Evolutionary conservation across 2,329 filamentous ascomycete species (phyloP).

Genomic region (Calonectria pseudoturangicola): DNA sequence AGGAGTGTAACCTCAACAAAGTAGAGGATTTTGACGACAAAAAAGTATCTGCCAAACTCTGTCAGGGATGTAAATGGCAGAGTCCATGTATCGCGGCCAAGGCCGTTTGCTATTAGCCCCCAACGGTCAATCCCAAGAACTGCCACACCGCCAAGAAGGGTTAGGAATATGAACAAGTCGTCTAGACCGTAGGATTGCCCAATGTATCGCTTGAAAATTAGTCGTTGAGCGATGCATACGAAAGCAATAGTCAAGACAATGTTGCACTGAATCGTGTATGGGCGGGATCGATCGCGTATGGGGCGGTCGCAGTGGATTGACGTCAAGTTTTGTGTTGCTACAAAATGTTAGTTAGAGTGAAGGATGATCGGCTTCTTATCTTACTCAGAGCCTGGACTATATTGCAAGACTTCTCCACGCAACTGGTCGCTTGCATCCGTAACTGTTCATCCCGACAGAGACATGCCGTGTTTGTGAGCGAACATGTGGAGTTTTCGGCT

Average conservation of each 20-base stretch:
- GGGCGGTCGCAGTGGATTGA: background rate
- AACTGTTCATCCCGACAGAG: background rate
- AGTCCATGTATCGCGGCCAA: slow-evolving; percentile 61
- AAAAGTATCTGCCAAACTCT: slow-evolving; percentile 56
- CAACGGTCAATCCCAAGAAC: slow-evolving; percentile 50
- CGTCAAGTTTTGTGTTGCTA: background rate
- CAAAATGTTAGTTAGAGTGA: background rate
- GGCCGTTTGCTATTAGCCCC: slow-evolving; percentile 52
- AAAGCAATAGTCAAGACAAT: background rate
- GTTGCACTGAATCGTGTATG: background rate
- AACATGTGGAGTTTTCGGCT: background rate
- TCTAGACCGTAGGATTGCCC: slow-evolving; percentile 41
- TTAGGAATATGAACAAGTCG: slow-evolving; percentile 54
- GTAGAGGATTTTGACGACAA: slow-evolving; percentile 61
- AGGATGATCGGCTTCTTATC: background rate
- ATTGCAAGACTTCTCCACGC: background rate
- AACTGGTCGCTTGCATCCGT: background rate
- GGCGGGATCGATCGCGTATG: background rate
- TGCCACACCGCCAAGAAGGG: slow-evolving; percentile 48
- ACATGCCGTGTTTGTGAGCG: background rate
- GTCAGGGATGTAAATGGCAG: slow-evolving; percentile 46
- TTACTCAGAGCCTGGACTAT: background rate
- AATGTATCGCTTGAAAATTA: background rate
- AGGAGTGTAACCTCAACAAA: slow-evolving; percentile 61
- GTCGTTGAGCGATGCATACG: background rate